Percentiles rank a stretch among this genome's conserved stretches.
These are phyloP conservation scores for Rosa chinensis DNA, from an alignment of 306 rosid species.

Conservation along the genomic window DNA sequence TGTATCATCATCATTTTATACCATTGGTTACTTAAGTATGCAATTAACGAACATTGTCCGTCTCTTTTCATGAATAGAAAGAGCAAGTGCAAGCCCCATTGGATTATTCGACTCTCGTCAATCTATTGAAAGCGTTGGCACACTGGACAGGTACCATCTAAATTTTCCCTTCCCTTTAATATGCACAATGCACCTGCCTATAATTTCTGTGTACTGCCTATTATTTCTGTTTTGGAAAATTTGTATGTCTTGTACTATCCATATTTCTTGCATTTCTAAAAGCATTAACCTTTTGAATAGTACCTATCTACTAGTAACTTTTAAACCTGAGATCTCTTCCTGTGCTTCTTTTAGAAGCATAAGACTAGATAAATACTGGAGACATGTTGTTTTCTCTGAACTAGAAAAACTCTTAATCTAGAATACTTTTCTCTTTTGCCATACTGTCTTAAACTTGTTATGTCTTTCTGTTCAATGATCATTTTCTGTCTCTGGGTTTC, in stretches of 20 bases:
- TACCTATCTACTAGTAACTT: background rate
- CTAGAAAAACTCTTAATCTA: background rate
- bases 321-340: background rate
- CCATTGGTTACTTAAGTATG: constrained; percentile 6
- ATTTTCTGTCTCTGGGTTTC: background rate
- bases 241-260: background rate
- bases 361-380: background rate
- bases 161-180: background rate
- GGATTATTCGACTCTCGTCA: constrained; percentile 50
- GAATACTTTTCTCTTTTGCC: background rate
- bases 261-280: background rate
- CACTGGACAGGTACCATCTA: constrained; percentile 70
- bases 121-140: constrained; percentile 67
- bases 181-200: background rate
- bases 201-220: background rate
- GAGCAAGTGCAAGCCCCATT: constrained; percentile 45
- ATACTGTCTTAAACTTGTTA: background rate
- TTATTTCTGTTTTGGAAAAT: background rate
- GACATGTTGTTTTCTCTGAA: background rate
- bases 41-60: constrained; percentile 23
- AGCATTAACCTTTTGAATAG: background rate
- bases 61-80: constrained; percentile 44
- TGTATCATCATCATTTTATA: constrained; percentile 16
- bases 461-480: background rate
- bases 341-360: background rate